Evolutionary conservation across 2,329 filamentous ascomycete genomes (phyloP).

Genomic region (Phoma herbarum): DNA sequence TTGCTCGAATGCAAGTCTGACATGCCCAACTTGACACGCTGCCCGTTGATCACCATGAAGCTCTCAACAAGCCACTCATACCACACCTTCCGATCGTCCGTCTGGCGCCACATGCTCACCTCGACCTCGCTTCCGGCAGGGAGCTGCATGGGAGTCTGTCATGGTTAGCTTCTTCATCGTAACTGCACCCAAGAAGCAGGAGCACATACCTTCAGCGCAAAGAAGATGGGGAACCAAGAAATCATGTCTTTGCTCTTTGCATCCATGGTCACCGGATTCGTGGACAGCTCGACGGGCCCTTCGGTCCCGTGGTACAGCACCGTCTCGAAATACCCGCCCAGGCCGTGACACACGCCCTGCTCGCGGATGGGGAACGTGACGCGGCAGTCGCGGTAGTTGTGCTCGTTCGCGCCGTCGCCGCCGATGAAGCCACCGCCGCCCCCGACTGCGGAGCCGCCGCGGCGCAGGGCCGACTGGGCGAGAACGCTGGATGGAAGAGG

Average conservation of each 20-base stretch:
- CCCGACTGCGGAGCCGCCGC: slow-evolving; percentile 70
- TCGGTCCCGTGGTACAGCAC: slow-evolving; percentile 76
- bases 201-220: slow-evolving; percentile 85
- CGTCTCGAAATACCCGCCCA: slow-evolving; percentile 95
- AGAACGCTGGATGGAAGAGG: slow-evolving; percentile 71
- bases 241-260: slow-evolving; percentile 97
- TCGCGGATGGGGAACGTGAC: slow-evolving; percentile 80
- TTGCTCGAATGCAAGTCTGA: slow-evolving; percentile 52
- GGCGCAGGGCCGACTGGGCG: slow-evolving; percentile 63
- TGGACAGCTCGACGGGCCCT: slow-evolving; percentile 83
- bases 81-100: slow-evolving; percentile 95
- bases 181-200: too few species aligned
- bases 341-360: slow-evolving; percentile 85
- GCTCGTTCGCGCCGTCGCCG: slow-evolving; percentile 84
- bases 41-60: slow-evolving; percentile 70
- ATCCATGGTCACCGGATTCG: slow-evolving; percentile 90
- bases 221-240: slow-evolving; percentile 99
- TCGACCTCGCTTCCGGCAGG: slow-evolving; percentile 86
- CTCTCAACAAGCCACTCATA: slow-evolving; percentile 98
- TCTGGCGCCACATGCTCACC: slow-evolving; percentile 94
- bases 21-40: slow-evolving; percentile 70
- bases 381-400: slow-evolving; percentile 84
- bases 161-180: neutral
- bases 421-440: slow-evolving; percentile 78
- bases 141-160: slow-evolving; percentile 83